Evolutionary conservation across 805 yeast genomes (phyloP).

Genomic region (Debaryomyces maramus): DNA sequence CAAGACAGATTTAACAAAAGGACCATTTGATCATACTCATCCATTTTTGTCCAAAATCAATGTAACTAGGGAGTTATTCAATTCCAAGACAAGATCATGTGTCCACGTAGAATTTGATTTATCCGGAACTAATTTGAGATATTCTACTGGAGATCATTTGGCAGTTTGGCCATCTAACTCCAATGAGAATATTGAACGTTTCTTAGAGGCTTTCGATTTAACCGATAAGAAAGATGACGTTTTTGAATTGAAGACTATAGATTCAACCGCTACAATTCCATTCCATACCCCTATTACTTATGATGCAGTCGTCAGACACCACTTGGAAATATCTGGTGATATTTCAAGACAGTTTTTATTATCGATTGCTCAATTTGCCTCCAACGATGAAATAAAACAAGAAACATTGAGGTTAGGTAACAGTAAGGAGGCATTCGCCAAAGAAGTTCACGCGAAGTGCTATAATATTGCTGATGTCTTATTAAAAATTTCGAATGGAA

Average conservation of each 20-base stretch:
- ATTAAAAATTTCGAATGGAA: slow-evolving; percentile 57
- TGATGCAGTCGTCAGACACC: slow-evolving; percentile 81
- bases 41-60: slow-evolving; percentile 78
- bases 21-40: slow-evolving; percentile 79
- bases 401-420: slow-evolving; percentile 55
- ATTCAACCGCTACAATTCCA: slow-evolving; percentile 62
- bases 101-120: slow-evolving; percentile 89
- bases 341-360: slow-evolving; percentile 85
- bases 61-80: slow-evolving; percentile 68
- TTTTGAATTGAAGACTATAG: slow-evolving; percentile 66
- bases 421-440: slow-evolving; percentile 68
- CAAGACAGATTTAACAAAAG: slow-evolving; percentile 43
- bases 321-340: slow-evolving; percentile 88
- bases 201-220: slow-evolving; percentile 65
- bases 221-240: slow-evolving; percentile 51
- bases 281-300: slow-evolving; percentile 86
- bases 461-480: slow-evolving; percentile 78
- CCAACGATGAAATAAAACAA: slow-evolving; percentile 55
- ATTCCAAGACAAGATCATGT: slow-evolving; percentile 66
- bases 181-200: slow-evolving; percentile 66
- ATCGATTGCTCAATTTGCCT: slow-evolving; percentile 79
- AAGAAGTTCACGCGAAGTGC: slow-evolving; percentile 58
- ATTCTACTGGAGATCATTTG: slow-evolving; percentile 93
- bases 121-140: slow-evolving; percentile 69
- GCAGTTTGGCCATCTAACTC: slow-evolving; percentile 95